Conservation (phyloP, 2,329 filamentous ascomycete genomes). For the Botryotinia convoluta region DNA sequence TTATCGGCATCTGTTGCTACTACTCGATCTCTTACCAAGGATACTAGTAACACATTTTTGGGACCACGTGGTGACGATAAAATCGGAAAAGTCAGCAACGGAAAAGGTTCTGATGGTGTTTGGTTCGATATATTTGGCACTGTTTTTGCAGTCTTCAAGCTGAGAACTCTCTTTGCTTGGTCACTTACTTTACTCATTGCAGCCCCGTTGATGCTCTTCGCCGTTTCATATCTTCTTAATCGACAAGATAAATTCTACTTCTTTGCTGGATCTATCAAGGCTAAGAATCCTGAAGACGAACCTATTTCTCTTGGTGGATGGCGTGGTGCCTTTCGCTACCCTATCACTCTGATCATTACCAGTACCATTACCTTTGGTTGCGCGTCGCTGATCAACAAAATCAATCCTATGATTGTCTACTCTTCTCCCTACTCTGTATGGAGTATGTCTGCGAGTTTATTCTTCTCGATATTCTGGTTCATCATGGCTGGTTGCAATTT, state of each 20-base stretch:
- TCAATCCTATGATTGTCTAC: conserved; percentile 90
- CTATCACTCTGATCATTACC: conserved; percentile 68
- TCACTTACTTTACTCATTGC: conserved; percentile 80
- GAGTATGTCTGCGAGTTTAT: conserved; percentile 81
- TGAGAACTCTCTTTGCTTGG: conserved; percentile 84
- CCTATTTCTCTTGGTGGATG: conserved; percentile 68
- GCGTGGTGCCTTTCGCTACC: conserved; percentile 81
- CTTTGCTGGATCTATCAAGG: conserved; percentile 61
- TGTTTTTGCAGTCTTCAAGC: conserved; percentile 72
- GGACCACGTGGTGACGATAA: conserved; percentile 54
- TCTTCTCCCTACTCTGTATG: conserved; percentile 85
- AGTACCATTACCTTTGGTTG: conserved; percentile 67
- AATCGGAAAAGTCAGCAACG: conserved; percentile 62
- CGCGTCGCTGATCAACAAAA: conserved; percentile 72
- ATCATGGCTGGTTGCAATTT: conserved; percentile 75
- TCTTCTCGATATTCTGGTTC: conserved; percentile 80
- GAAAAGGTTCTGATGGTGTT: conserved; percentile 66
- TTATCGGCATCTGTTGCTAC: conserved; percentile 78
- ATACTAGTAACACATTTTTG: conserved; percentile 65
- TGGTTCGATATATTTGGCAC: conserved; percentile 94
- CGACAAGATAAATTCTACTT: conserved; percentile 83
- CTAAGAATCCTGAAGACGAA: conserved; percentile 60
- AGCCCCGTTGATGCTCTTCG: conserved; percentile 69
- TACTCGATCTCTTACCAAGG: conserved; percentile 65
- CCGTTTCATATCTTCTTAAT: conserved; percentile 66